These are phyloP conservation scores for Bipolaris cookei DNA, from an alignment of 2,329 filamentous ascomycete genomes.

Conservation along the genomic window DNA sequence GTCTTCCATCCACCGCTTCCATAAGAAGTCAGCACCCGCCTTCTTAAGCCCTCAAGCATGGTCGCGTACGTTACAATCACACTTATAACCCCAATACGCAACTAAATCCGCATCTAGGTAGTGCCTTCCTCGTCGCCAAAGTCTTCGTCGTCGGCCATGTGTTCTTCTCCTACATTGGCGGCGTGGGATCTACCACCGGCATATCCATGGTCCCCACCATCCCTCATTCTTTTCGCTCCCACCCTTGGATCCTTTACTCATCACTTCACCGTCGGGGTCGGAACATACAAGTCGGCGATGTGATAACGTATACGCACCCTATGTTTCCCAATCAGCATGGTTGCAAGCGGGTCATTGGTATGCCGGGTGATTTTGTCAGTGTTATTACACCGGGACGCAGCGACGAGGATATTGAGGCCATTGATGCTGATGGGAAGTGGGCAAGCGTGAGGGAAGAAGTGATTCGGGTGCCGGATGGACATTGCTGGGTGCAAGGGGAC, in stretches of 20 bases:
- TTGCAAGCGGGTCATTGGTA: slow-evolving; percentile 74
- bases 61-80: slow-evolving; percentile 3
- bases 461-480: slow-evolving; percentile 84
- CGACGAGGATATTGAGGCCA: slow-evolving; percentile 32
- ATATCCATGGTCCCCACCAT: slow-evolving; percentile 92
- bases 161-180: slow-evolving; percentile 62
- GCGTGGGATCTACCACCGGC: slow-evolving; percentile 67
- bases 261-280: slow-evolving; percentile 60
- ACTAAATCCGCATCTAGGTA: slow-evolving; percentile 15
- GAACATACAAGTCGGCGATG: slow-evolving; percentile 75
- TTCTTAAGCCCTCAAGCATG: slow-evolving; percentile 7
- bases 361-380: slow-evolving; percentile 72
- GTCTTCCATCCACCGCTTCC: slow-evolving; percentile 20
- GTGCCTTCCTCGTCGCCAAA: slow-evolving; percentile 21
- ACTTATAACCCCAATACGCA: neutral
- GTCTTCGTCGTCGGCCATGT: slow-evolving; percentile 43
- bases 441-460: slow-evolving; percentile 53
- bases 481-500: slow-evolving; percentile 91
- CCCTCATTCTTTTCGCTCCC: slow-evolving; percentile 23
- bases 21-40: slow-evolving; percentile 9
- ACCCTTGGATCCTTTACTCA: slow-evolving; percentile 36
- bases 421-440: slow-evolving; percentile 34
- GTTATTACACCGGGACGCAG: slow-evolving; percentile 63
- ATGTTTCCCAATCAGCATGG: slow-evolving; percentile 63
- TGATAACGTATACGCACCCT: slow-evolving; percentile 81